A percentile compares a stretch with the other conserved stretches of the same genome.
Evolutionary conservation across 2,329 filamentous ascomycete genomes (phyloP).

Genomic region (Fonsecaea pedrosoi): DNA sequence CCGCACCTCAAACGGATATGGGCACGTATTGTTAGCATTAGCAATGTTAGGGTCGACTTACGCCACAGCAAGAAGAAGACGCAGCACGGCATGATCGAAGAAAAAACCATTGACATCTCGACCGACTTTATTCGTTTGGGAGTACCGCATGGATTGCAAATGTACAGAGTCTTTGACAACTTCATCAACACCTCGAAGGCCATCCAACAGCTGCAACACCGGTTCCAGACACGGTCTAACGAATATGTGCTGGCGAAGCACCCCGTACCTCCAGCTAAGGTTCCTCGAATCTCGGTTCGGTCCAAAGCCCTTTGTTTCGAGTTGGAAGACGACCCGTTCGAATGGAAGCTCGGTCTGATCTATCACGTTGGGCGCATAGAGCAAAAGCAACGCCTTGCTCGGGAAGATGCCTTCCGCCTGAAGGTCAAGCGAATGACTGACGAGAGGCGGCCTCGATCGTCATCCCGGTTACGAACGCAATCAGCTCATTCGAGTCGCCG

Average conservation of each 20-base stretch:
- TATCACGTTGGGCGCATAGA: conserved; percentile 88
- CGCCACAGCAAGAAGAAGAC: conserved; percentile 76
- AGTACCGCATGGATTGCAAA: conserved; percentile 87
- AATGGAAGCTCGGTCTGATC: conserved; percentile 95
- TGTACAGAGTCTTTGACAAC: conserved; percentile 94
- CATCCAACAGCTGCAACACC: conserved; percentile 86
- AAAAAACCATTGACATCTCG: conserved; percentile 82
- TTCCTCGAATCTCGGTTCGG: conserved; percentile 84
- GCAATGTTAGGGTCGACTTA: conserved; percentile 78
- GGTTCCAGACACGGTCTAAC: conserved; percentile 84
- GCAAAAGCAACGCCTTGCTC: conserved; percentile 85
- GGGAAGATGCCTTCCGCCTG: conserved; percentile 85
- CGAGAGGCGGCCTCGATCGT: conserved; percentile 61
- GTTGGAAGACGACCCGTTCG: conserved; percentile 93
- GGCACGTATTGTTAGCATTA: conserved; percentile 85
- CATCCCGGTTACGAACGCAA: conserved; percentile 60
- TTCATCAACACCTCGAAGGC: conserved; percentile 86
- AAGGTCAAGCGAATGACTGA: conserved; percentile 86
- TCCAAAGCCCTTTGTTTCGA: conserved; percentile 86
- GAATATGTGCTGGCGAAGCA: conserved; percentile 87
- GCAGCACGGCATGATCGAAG: conserved; percentile 67
- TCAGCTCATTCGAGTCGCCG: conserved; percentile 61
- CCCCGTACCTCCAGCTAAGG: conserved; percentile 81
- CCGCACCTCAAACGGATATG: conserved; percentile 83
- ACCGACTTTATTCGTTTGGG: conserved; percentile 86